Percentiles rank a stretch among this genome's conserved stretches.
phyloP scores from a whole-genome alignment of 495 filamentous ascomycete species.

The Neurospora africana region DNA sequence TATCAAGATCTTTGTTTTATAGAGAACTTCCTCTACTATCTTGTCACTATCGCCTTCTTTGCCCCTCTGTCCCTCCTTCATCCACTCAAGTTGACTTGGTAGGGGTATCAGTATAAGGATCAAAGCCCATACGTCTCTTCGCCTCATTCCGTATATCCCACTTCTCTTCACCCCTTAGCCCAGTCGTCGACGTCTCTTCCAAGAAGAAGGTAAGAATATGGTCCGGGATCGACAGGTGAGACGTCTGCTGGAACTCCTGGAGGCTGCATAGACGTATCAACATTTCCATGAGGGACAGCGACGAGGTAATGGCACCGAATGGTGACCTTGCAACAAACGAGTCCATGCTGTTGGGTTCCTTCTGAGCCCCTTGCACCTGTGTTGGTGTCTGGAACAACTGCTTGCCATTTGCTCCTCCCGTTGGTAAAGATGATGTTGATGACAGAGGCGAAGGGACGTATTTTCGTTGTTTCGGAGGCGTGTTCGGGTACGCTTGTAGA shows the following conservation, averaged over 20 bases:
- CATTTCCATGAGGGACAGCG: constrained; percentile 88
- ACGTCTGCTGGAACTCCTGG: constrained; percentile 94
- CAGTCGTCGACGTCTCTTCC: constrained; percentile 66
- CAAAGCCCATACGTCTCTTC: constrained; percentile 74
- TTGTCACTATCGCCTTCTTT: not conserved
- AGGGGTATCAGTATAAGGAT: constrained; percentile 28
- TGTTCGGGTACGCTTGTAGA: constrained; percentile 21
- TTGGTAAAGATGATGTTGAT: not conserved
- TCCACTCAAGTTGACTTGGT: not conserved
- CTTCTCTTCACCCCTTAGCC: constrained; percentile 58
- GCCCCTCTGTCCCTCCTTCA: not conserved
- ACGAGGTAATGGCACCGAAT: constrained; percentile 55
- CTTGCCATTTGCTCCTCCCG: not conserved
- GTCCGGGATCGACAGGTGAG: constrained; percentile 88
- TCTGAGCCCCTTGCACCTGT: not conserved
- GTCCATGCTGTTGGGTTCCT: constrained; percentile 4
- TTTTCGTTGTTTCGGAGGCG: constrained; percentile 1
- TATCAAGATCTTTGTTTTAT: not conserved
- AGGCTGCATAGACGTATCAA: constrained; percentile 82
- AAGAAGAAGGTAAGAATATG: constrained; percentile 93
- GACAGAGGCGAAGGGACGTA: not conserved
- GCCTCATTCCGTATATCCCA: constrained; percentile 62
- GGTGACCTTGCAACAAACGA: constrained; percentile 23
- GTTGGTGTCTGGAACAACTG: not conserved
- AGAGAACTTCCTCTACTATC: not conserved